These are phyloP conservation scores for Lunularia cruciata DNA, from an alignment of 225 moss, liverwort and hornwort genomes.

Conservation along the genomic window DNA sequence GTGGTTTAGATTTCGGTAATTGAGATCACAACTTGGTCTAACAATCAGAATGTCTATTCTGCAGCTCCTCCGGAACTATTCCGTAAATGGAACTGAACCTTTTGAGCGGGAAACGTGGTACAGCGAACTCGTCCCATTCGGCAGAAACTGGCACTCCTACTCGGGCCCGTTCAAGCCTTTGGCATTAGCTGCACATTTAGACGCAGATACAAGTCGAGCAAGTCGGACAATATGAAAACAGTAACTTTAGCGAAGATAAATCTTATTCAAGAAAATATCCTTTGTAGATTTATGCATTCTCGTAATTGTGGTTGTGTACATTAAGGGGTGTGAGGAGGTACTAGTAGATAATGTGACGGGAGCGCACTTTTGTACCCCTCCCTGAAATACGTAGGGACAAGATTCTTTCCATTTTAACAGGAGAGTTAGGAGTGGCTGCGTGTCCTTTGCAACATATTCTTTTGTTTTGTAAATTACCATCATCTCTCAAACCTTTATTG, in stretches of 20 bases:
- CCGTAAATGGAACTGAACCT: too few species aligned
- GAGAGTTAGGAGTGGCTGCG: too few species aligned
- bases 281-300: neutral
- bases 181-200: neutral
- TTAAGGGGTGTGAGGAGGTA: neutral
- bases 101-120: neutral
- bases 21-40: neutral
- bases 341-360: neutral
- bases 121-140: too few species aligned
- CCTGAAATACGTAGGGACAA: neutral
- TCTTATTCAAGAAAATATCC: neutral
- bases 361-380: neutral
- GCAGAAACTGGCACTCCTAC: neutral
- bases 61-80: neutral
- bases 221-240: neutral
- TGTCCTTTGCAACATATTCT: too few species aligned
- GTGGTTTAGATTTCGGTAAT: neutral
- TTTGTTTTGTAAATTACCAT: too few species aligned
- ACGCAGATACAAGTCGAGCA: too few species aligned
- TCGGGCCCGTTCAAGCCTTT: neutral
- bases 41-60: neutral
- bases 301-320: conserved; percentile 4
- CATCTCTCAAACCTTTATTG: too few species aligned
- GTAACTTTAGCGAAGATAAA: neutral
- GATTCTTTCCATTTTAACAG: neutral